phyloP scores from a whole-genome alignment of 495 filamentous ascomycete species.

The Bathelium albidoporum region DNA sequence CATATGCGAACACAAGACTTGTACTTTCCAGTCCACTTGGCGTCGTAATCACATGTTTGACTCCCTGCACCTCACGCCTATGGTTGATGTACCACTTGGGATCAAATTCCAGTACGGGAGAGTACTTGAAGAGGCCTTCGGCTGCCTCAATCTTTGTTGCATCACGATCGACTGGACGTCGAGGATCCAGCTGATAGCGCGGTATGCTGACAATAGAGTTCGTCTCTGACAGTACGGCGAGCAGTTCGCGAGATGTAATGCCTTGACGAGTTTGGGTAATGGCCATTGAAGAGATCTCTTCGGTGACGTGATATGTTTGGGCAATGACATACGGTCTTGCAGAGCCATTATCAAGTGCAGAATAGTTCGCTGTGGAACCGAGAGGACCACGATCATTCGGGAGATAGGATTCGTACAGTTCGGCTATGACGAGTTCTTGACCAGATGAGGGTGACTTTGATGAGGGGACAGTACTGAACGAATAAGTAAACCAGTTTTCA shows the following conservation, averaged over 20 bases:
- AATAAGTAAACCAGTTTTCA: conserved; percentile 94
- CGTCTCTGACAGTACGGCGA: conserved; percentile 61
- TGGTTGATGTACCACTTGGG: conserved; percentile 76
- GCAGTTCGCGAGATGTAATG: conserved; percentile 73
- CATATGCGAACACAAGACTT: conserved; percentile 81
- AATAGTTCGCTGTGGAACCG: conserved; percentile 57
- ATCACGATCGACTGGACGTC: conserved; percentile 80
- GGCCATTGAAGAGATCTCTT: conserved; percentile 64
- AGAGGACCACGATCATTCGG: conserved; percentile 81
- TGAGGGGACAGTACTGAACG: conserved; percentile 46
- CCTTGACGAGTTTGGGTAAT: conserved; percentile 88
- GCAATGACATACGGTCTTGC: conserved; percentile 59
- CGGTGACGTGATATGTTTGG: conserved; percentile 68
- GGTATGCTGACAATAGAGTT: conserved; percentile 73
- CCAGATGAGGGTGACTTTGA: conserved; percentile 54
- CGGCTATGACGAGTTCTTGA: conserved; percentile 77
- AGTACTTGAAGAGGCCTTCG: conserved; percentile 73
- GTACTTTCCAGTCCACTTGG: conserved; percentile 88
- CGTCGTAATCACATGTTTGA: conserved; percentile 57
- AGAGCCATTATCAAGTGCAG: conserved; percentile 51
- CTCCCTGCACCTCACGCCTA: conserved; percentile 65
- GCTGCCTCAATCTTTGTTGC: conserved; percentile 65
- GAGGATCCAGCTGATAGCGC: conserved; percentile 65
- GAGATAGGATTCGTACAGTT: conserved; percentile 76
- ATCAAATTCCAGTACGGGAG: conserved; percentile 70